Base-by-base conservation (phyloP, 1,139 yeast genomes). In the Scheffersomyces insectosa region DNA sequence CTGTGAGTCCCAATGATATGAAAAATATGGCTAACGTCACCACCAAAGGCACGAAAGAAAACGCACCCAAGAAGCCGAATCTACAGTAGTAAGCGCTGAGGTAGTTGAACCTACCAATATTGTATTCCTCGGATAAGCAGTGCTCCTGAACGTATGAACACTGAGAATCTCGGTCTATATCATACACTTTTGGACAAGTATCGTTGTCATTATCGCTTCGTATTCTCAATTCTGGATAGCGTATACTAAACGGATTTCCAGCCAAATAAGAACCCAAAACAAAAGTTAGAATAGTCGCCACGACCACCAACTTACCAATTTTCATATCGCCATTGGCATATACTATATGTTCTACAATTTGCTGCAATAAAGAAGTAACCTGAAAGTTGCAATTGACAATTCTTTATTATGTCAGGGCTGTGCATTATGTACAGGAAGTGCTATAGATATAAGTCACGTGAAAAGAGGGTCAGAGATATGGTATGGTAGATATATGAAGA, bases 1-100 rank as follows among this genome's bases (percentile, higher is more conserved):
- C 91, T 1, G 91, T 80, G 13, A 82, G 64, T 0, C 95, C 95
- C 44, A 88, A 72, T 0, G 82, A 70, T 36, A 82, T 66, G 58
- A 88, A 87, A 15, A 81, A 62, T 2, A 72, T 43, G 2, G 70
- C 43, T 25, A 82, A 60, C 5, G 61, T 48, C 55, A 49, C 37
- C 52, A 46, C 4, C 57, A 60, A 44, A 28, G 66, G 56, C 40
- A 41, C 13, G 9, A 48, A 28, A 5, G 48, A 44, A 3, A 37
- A 28, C 25, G 34, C 42, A 5, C 31, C 40, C 33, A 20, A 40
- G 28, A 13, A 41, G 16, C 29, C 42, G 39, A 36, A 42, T 5
- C 25, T 39, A 37, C 64, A 59, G 45, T 58, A 58, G 50, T 55
- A 58, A 12, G 50, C 14, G 36, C 44, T 40, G 28, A 58, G 40